phyloP scores from a whole-genome alignment of 257 asterid genomes.

The Linaria vulgaris region DNA sequence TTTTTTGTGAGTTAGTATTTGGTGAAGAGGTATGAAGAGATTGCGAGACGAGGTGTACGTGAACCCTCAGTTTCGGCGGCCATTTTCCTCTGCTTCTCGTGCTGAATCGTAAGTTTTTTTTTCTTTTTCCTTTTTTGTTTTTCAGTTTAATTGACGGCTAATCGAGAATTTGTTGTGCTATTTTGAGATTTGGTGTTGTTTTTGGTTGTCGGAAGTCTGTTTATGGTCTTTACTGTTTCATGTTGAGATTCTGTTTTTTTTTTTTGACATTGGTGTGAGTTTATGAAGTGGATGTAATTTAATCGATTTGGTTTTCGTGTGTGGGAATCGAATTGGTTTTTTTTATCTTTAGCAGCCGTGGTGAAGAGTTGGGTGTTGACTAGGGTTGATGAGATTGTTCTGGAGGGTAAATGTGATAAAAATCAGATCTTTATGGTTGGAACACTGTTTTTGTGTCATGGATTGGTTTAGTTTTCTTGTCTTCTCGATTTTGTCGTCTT shows the following conservation, averaged over 20 bases:
- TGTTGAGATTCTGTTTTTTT: slow-evolving; percentile 22
- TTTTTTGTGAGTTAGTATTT: slow-evolving; percentile 29
- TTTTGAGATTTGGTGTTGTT: slow-evolving; percentile 23
- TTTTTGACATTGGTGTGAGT: slow-evolving; percentile 26
- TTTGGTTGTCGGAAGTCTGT: not conserved
- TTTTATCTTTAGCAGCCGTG: slow-evolving; percentile 22
- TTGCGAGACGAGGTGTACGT: slow-evolving; percentile 65
- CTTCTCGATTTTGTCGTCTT: slow-evolving; percentile 12
- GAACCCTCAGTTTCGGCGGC: slow-evolving; percentile 83
- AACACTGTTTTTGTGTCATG: slow-evolving; percentile 6
- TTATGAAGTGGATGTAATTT: slow-evolving; percentile 35
- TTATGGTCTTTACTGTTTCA: slow-evolving; percentile 22
- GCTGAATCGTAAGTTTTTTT: slow-evolving; percentile 72
- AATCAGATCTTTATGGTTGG: slow-evolving; percentile 38
- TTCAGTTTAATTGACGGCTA: not conserved
- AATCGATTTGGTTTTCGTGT: not conserved
- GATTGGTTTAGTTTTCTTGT: slow-evolving; percentile 21
- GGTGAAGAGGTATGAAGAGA: slow-evolving; percentile 77
- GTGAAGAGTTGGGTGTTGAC: slow-evolving; percentile 11
- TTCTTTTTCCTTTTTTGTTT: not conserved
- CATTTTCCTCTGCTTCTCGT: slow-evolving; percentile 64
- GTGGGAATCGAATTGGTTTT: slow-evolving; percentile 27
- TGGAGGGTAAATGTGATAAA: slow-evolving; percentile 22
- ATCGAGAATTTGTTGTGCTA: slow-evolving; percentile 22
- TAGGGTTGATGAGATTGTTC: slow-evolving; percentile 27